Percentiles rank a stretch among this genome's conserved stretches.
phyloP scores from a whole-genome alignment of 2,329 filamentous ascomycete species.

The Byssothecium circinans region DNA sequence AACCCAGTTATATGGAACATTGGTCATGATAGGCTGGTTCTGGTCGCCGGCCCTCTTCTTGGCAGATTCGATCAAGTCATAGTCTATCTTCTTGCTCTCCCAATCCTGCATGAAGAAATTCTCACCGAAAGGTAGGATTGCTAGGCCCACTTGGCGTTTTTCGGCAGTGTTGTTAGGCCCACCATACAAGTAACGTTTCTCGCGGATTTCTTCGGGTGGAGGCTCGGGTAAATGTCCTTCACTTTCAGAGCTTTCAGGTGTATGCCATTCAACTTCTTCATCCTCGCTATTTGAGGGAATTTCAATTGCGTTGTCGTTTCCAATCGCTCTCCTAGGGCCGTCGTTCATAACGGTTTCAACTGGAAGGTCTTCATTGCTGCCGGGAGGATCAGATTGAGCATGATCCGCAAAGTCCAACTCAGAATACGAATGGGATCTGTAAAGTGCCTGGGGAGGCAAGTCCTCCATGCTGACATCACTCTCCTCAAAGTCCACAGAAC shows the following conservation, averaged over 20 bases:
- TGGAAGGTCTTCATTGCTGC: no score
- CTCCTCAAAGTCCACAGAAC: conserved; percentile 3
- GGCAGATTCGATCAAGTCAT: conserved; percentile 23
- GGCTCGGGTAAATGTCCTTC: no score
- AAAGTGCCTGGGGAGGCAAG: conserved; percentile 4
- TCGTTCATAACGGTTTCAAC: no score
- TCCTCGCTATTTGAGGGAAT: no score
- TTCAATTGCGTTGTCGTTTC: no score
- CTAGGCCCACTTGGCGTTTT: conserved; percentile 22
- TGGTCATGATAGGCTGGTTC: conserved; percentile 14
- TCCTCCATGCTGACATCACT: conserved; percentile 12
- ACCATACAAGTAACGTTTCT: conserved; percentile 28
- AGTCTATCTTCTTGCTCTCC: conserved; percentile 34
- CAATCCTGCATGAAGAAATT: conserved; percentile 29
- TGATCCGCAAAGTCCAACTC: no score
- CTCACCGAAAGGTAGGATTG: conserved; percentile 31
- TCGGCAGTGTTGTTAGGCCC: conserved; percentile 26
- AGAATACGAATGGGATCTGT: no score
- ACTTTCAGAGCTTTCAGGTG: no score
- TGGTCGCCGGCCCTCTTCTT: conserved; percentile 11
- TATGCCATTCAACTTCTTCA: no score
- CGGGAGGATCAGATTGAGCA: no score
- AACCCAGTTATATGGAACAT: conserved; percentile 17
- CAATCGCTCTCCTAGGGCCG: no score
- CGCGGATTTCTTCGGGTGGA: neutral